Percentiles rank a stretch among this genome's conserved stretches.
These are phyloP conservation scores for Nymphaea colorata DNA, from an alignment of 164 flowering plant genomes.

Conservation along the genomic window DNA sequence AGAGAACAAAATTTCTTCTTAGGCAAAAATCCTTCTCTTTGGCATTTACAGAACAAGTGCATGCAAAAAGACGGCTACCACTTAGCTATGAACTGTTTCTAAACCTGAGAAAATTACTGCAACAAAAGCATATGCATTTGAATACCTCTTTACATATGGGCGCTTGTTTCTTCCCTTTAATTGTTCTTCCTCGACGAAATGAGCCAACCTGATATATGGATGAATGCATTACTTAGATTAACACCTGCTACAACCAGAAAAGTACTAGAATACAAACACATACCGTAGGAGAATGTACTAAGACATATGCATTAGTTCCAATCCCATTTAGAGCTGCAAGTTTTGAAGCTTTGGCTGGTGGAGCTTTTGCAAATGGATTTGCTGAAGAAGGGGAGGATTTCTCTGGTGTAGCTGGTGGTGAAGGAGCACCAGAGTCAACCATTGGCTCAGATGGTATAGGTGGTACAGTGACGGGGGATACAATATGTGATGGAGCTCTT, in stretches of 20 bases:
- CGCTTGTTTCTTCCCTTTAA: conserved; percentile 75
- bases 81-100: background rate
- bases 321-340: conserved; percentile 67
- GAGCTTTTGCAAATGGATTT: conserved; percentile 42
- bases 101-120: background rate
- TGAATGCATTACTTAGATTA: background rate
- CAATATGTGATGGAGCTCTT: conserved; percentile 14
- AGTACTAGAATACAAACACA: conserved; percentile 5
- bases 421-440: conserved; percentile 33
- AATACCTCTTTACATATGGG: conserved; percentile 74
- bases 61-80: too few relatives aligned
- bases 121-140: background rate
- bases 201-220: conserved; percentile 55
- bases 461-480: conserved; percentile 38
- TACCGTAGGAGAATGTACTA: conserved; percentile 77
- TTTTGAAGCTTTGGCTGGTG: conserved; percentile 39
- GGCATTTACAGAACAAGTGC: too few relatives aligned
- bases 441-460: conserved; percentile 54
- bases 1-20: background rate
- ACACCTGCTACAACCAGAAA: background rate
- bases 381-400: conserved; percentile 32
- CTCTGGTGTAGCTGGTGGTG: conserved; percentile 30
- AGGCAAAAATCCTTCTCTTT: too few relatives aligned
- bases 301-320: conserved; percentile 55
- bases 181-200: conserved; percentile 58